phyloP scores from a whole-genome alignment of 768 basidiomycete species.

The Polyporus arcularius region DNA sequence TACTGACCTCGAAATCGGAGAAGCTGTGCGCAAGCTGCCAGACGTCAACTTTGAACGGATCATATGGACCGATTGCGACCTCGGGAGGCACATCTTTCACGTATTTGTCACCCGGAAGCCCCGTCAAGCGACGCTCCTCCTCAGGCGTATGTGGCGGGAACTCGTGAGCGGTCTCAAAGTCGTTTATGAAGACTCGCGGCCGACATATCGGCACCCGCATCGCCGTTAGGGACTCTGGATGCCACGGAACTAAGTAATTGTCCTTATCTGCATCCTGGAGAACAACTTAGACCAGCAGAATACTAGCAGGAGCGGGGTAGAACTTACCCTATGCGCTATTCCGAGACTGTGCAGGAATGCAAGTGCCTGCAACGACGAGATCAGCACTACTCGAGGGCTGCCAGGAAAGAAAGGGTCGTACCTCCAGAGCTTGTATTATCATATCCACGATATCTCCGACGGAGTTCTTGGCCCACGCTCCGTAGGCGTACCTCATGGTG shows the following conservation, averaged over 20 bases:
- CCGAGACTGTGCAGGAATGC: slow-evolving; percentile 25
- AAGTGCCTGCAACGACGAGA: slow-evolving; percentile 17
- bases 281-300: background rate
- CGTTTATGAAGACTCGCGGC: slow-evolving; percentile 35
- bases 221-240: slow-evolving; percentile 30
- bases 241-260: slow-evolving; percentile 35
- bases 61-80: slow-evolving; percentile 23
- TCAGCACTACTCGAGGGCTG: background rate
- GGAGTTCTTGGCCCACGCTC: slow-evolving; percentile 31
- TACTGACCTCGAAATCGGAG: slow-evolving; percentile 12
- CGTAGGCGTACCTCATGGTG: slow-evolving; percentile 13
- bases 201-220: slow-evolving; percentile 15
- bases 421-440: slow-evolving; percentile 33
- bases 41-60: slow-evolving; percentile 32
- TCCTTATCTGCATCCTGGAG: slow-evolving; percentile 32
- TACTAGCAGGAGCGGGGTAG: background rate
- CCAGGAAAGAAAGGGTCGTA: background rate
- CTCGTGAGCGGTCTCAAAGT: slow-evolving; percentile 33
- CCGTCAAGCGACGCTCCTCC: slow-evolving; percentile 8
- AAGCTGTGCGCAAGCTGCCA: slow-evolving; percentile 31
- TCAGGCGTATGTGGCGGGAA: slow-evolving; percentile 25
- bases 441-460: slow-evolving; percentile 34
- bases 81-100: slow-evolving; percentile 28
- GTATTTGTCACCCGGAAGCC: background rate
- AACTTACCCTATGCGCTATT: slow-evolving; percentile 31